phyloP scores from a whole-genome alignment of 768 basidiomycete species.

The Chalciporus piperatus region DNA sequence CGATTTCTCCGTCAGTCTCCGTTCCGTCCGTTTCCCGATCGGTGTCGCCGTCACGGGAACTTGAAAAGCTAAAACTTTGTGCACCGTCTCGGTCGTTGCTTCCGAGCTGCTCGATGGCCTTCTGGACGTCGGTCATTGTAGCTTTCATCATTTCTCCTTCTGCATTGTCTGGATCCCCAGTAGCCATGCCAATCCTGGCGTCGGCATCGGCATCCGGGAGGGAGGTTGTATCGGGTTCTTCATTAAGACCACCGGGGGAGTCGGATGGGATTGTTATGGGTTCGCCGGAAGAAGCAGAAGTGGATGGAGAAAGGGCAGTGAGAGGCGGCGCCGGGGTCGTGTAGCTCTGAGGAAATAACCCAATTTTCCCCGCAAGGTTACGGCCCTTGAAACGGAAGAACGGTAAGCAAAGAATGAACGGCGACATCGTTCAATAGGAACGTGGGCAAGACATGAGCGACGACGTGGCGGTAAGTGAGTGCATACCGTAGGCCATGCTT shows the following conservation, averaged over 20 bases:
- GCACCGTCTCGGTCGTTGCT: slow-evolving; percentile 53
- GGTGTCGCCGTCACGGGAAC: slow-evolving; percentile 54
- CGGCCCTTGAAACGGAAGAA: slow-evolving; percentile 57
- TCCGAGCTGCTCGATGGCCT: slow-evolving; percentile 86
- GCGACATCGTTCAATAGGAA: slow-evolving; percentile 20
- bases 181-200: slow-evolving; percentile 27
- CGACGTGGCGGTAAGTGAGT: slow-evolving; percentile 5
- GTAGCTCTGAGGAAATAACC: slow-evolving; percentile 89
- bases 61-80: slow-evolving; percentile 76
- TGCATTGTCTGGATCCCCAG: slow-evolving; percentile 19
- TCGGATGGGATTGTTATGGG: slow-evolving; percentile 21
- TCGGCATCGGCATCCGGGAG: slow-evolving; percentile 22
- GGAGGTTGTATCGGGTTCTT: slow-evolving; percentile 45
- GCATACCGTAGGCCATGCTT: slow-evolving; percentile 8
- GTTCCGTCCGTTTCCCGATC: slow-evolving; percentile 48
- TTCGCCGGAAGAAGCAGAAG: slow-evolving; percentile 25
- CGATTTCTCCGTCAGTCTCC: slow-evolving; percentile 49
- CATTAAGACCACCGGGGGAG: slow-evolving; percentile 43
- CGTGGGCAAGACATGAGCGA: slow-evolving; percentile 14
- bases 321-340: slow-evolving; percentile 60
- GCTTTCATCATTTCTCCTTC: slow-evolving; percentile 73
- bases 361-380: slow-evolving; percentile 76
- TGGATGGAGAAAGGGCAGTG: slow-evolving; percentile 22
- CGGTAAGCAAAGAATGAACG: slow-evolving; percentile 24
- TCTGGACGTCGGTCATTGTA: slow-evolving; percentile 87